Base-by-base conservation (phyloP, 345 rosid species). In the Lenwebbia sp. region DNA sequence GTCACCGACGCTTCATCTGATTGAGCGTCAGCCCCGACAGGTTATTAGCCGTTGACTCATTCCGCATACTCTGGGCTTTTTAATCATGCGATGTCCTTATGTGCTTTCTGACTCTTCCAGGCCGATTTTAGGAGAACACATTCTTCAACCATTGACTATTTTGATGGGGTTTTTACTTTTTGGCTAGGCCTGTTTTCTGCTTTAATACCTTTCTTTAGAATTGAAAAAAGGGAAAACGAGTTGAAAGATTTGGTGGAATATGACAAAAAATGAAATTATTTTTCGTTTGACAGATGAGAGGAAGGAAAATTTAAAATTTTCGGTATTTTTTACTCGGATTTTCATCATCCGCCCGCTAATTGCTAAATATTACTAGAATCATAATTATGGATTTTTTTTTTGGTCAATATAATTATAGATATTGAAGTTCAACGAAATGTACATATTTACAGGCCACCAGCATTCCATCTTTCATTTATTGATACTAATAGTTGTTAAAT, bases 311-410 rank as follows among this genome's bases (percentile, higher is more conserved):
- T 33, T 7, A 33, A 65, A 70, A 33, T 33, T 17, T 65, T 70
- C 2, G 11, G 25, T 17, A 17, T 23, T 2, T 33, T 33, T 23
- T 33, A 17, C 76, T 30, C 0, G 1, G 11, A 62, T 62, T 65
- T 8, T 7, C 41, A 0, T 14, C 0, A 1, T 70, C 44, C 0
- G 0, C 41, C 25, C 13, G 6, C 26, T 33, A 70, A 70, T 9
- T 33, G 1, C 6, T 65, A 19, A 17, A 33, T 19, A 19, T 28
- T 30, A 17, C 22, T 14, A 62, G 76, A 30, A 7, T 30, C 14
- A 30, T 65, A 30, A n/a, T n/a, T n/a, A n/a, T n/a, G n/a, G n/a
- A n/a, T n/a, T n/a, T n/a, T n/a, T n/a, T n/a, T n/a, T n/a, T n/a
- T n/a, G n/a, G n/a, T n/a, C n/a, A n/a, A n/a, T n/a, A n/a, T n/a